Conservation (phyloP, 768 basidiomycete genomes). For the Ramaria rubella region DNA sequence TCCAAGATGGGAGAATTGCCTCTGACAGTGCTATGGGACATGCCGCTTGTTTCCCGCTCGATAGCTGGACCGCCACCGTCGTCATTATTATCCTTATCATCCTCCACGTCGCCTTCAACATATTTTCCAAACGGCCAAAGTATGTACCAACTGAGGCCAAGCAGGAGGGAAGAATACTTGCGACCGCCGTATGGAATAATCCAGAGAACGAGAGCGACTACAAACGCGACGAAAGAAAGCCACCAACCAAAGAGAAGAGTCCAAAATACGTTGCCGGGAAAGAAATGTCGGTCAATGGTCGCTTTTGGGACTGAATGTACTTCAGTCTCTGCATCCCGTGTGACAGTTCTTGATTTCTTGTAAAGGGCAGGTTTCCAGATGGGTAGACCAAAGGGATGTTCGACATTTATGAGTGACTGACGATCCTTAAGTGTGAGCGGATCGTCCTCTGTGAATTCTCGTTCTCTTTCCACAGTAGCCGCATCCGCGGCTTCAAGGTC, state of each 20-base stretch:
- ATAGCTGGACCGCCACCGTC: slow-evolving; percentile 25
- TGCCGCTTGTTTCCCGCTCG: background rate
- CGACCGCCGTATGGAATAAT: slow-evolving; percentile 74
- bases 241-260: slow-evolving; percentile 87
- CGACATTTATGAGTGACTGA: slow-evolving; percentile 97
- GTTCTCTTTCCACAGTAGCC: slow-evolving; percentile 7
- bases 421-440: slow-evolving; percentile 90
- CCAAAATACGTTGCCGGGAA: slow-evolving; percentile 95
- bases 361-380: slow-evolving; percentile 99
- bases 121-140: slow-evolving; percentile 99
- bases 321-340: slow-evolving; percentile 91
- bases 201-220: slow-evolving; percentile 60
- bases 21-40: slow-evolving; percentile 25
- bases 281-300: slow-evolving; percentile 86
- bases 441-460: slow-evolving; percentile 51
- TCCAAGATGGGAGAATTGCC: slow-evolving; percentile 16
- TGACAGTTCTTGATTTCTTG: slow-evolving; percentile 95
- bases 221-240: slow-evolving; percentile 68
- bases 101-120: slow-evolving; percentile 72
- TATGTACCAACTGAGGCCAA: slow-evolving; percentile 93
- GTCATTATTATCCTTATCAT: slow-evolving; percentile 31
- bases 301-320: slow-evolving; percentile 90
- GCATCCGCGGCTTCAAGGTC: slow-evolving; percentile 1
- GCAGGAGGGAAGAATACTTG: slow-evolving; percentile 79
- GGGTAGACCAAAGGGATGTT: slow-evolving; percentile 97